Conservation (phyloP, 2,329 filamentous ascomycete genomes). For the Trichoderma atroviride region DNA sequence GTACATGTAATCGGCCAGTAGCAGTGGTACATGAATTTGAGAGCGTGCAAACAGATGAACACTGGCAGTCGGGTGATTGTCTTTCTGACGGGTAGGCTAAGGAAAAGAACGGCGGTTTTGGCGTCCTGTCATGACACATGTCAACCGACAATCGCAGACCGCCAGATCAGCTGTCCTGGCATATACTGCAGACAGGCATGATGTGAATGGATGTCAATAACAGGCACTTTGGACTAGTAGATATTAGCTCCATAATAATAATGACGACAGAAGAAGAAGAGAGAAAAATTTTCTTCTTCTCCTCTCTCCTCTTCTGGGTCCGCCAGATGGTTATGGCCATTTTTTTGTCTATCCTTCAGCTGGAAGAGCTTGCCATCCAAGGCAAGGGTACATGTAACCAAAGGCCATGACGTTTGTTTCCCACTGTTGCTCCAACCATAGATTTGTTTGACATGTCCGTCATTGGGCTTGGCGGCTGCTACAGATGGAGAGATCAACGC, state of each 20-base stretch:
- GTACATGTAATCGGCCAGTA: no score
- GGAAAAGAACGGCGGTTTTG: not conserved
- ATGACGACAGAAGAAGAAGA: not conserved
- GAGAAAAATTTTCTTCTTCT: conserved; percentile 1
- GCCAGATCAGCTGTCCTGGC: conserved; percentile 15
- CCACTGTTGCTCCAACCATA: not conserved
- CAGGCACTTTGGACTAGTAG: not conserved
- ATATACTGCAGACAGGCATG: not conserved
- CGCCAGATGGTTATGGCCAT: conserved; percentile 3
- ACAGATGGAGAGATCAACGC: not conserved
- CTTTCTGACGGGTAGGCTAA: conserved; percentile 1
- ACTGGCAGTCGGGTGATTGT: not conserved
- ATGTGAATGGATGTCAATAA: not conserved
- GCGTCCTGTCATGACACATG: not conserved
- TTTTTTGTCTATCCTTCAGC: not conserved
- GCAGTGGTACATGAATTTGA: not conserved
- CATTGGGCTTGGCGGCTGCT: not conserved
- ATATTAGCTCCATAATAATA: not conserved
- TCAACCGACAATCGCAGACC: not conserved
- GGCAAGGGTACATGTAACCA: not conserved
- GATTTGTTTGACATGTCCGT: not conserved
- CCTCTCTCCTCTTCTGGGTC: not conserved
- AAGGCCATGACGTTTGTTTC: not conserved
- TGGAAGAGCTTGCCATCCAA: not conserved
- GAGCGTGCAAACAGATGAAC: not conserved